These are phyloP conservation scores for Prunella vulgaris DNA, from an alignment of 257 asterid genomes.

Conservation along the genomic window DNA sequence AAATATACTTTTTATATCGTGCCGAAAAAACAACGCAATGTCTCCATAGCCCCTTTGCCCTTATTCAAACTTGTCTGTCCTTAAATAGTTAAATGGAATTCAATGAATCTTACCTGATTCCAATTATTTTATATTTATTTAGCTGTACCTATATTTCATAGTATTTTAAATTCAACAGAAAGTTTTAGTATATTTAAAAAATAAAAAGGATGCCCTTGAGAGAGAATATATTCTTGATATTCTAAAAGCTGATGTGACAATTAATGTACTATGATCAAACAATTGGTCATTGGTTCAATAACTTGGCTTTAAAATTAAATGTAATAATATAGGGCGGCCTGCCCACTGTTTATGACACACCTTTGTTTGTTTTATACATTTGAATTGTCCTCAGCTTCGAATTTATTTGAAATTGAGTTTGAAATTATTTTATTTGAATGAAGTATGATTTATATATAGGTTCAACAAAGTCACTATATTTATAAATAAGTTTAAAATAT, in stretches of 20 bases:
- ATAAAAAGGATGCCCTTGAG: background rate
- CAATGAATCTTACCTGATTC: background rate
- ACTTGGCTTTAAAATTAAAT: too few species aligned
- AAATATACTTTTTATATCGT: too few species aligned
- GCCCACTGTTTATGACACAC: too few species aligned
- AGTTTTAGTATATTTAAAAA: background rate
- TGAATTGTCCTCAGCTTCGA: too few species aligned
- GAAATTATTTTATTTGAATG: too few species aligned
- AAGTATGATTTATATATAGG: too few species aligned
- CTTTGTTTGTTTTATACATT: too few species aligned
- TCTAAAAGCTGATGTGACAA: conserved; percentile 16
- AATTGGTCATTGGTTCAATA: background rate
- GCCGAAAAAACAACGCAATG: too few species aligned
- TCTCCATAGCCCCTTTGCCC: background rate
- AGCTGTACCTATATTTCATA: background rate
- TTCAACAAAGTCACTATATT: too few species aligned
- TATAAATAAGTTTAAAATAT: too few species aligned
- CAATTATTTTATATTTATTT: background rate
- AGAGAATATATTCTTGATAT: conserved; percentile 3
- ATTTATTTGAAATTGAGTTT: too few species aligned
- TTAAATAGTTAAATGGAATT: conserved; percentile 17
- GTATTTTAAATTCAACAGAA: background rate
- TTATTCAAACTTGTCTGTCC: conserved; percentile 18
- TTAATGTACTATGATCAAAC: background rate
- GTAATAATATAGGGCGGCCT: too few species aligned